Percentiles rank a stretch among this genome's conserved stretches.
Conservation (phyloP, 257 asterid species). For the Nemophila menziesii region DNA sequence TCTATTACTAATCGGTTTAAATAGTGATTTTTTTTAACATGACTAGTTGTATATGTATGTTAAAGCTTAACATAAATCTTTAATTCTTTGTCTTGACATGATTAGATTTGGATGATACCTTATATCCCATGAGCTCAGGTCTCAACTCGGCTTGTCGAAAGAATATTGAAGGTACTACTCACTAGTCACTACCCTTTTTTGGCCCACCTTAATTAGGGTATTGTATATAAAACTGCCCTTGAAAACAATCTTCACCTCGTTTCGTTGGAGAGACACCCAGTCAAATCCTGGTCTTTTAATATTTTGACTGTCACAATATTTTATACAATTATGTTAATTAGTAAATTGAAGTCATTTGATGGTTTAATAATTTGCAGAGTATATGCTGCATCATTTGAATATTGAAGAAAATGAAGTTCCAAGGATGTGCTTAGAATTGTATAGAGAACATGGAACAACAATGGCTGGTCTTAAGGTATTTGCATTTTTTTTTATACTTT, state of each 20-base stretch:
- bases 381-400: constrained; percentile 49
- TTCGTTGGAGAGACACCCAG: too few relatives aligned
- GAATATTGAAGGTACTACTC: constrained; percentile 52
- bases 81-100: background rate
- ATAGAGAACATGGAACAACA: constrained; percentile 78
- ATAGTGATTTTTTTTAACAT: too few relatives aligned
- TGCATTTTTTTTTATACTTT: too few relatives aligned
- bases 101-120: constrained; percentile 82
- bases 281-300: too few relatives aligned
- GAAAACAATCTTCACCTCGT: background rate
- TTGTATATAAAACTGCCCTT: too few relatives aligned
- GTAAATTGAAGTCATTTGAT: background rate
- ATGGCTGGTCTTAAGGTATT: constrained; percentile 89
- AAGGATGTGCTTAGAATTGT: constrained; percentile 64
- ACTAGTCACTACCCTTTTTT: background rate
- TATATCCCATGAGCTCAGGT: constrained; percentile 79
- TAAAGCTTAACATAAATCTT: too few relatives aligned
- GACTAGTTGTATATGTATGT: too few relatives aligned
- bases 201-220: background rate
- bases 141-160: constrained; percentile 67
- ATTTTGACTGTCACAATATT: too few relatives aligned
- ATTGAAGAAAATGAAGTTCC: constrained; percentile 69
- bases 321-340: background rate
- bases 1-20: too few relatives aligned
- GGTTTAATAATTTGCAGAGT: constrained; percentile 27